A percentile compares a stretch with the other conserved stretches of the same genome.
Conservation (phyloP, 1,139 yeast genomes). For the Suhomyces panamericanus region DNA sequence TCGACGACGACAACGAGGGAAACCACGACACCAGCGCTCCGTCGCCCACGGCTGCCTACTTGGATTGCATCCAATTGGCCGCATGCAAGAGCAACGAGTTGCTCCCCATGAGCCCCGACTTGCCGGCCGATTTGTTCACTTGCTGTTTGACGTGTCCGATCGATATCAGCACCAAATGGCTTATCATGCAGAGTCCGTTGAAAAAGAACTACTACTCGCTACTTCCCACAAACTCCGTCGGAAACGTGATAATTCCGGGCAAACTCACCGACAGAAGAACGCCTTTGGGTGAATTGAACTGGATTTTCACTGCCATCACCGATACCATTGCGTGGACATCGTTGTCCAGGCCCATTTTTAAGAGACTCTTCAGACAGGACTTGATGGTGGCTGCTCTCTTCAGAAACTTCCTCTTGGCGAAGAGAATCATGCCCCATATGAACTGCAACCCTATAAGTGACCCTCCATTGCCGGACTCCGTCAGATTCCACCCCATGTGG, state of each 20-base stretch:
- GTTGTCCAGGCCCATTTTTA: constrained; percentile 82
- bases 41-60: constrained; percentile 67
- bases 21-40: constrained; percentile 66
- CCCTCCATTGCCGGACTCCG: constrained; percentile 85
- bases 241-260: constrained; percentile 80
- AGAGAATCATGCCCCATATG: constrained; percentile 89
- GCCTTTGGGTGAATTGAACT: constrained; percentile 91
- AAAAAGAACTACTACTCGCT: constrained; percentile 55
- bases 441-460: constrained; percentile 95
- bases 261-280: constrained; percentile 89
- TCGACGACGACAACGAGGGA: constrained; percentile 81
- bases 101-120: constrained; percentile 88
- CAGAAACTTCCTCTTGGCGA: constrained; percentile 87
- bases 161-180: constrained; percentile 91
- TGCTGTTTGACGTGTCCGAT: constrained; percentile 95
- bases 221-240: constrained; percentile 51
- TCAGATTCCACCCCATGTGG: constrained; percentile 91
- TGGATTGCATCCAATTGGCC: constrained; percentile 90
- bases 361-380: constrained; percentile 89
- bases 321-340: constrained; percentile 99
- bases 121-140: constrained; percentile 95
- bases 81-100: constrained; percentile 88
- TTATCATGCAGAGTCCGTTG: constrained; percentile 78
- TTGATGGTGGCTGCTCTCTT: constrained; percentile 95
- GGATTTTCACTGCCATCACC: constrained; percentile 98